Evolutionary conservation across 768 basidiomycete species (phyloP).

Genomic region (Heimioporus sp.): DNA sequence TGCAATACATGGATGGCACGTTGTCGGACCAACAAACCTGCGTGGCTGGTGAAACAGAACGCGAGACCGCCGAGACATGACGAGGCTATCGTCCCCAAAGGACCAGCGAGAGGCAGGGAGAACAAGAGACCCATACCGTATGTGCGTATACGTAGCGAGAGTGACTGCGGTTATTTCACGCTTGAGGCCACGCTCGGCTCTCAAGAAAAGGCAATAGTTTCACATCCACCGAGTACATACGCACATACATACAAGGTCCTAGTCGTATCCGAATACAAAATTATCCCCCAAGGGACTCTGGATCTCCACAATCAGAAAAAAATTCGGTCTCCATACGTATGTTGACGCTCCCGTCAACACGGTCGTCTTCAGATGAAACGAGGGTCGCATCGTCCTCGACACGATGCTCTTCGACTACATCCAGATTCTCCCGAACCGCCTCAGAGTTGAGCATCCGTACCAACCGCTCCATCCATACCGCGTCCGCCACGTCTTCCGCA

Average conservation of each 20-base stretch:
- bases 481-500: no score
- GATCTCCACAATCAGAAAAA: not conserved
- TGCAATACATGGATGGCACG: not conserved
- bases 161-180: not conserved
- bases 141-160: not conserved
- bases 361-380: constrained; percentile 13
- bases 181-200: no score
- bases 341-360: not conserved
- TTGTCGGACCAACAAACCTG: constrained; percentile 54
- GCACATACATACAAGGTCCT: not conserved
- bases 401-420: not conserved
- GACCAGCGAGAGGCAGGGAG: constrained; percentile 70
- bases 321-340: not conserved
- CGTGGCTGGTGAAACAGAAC: constrained; percentile 84
- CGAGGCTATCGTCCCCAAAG: constrained; percentile 67
- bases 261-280: no score
- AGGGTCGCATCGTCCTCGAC: constrained; percentile 15
- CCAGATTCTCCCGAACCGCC: no score
- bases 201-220: constrained; percentile 7
- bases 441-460: no score
- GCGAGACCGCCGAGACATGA: constrained; percentile 83
- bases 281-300: no score
- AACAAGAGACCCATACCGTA: constrained; percentile 68
- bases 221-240: not conserved
- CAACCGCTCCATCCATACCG: no score